Evolutionary conservation across 1,139 yeast species (phyloP), one percentile per base, ranked within the genome.

Genomic region (Debaryomycetaceae sp.): DNA sequence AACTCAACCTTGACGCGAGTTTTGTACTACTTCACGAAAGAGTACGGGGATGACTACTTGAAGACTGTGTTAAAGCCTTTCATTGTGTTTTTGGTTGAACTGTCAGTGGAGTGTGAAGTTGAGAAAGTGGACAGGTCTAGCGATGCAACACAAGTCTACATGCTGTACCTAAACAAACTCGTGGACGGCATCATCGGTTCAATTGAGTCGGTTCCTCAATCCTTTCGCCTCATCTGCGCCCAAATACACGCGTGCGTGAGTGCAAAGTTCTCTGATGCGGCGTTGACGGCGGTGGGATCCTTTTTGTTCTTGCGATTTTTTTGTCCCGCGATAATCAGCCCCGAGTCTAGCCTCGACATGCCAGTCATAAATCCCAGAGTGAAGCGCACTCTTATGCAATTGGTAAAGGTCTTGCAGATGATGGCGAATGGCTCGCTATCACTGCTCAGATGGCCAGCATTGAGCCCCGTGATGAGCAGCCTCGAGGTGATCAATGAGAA

Each of bases 311-410:
- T 90, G 39, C 64, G 97, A 36, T 79, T 82, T 41, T 69, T 85
- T 37, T 86, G 94, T 47, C 97, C 98, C 6, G 94, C 94, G 0
- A 76, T 90, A 36, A 87, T 87, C 11, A 78, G 90, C 26, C 96
- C 97, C 0, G 94, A 83, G 38, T 68, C 85, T 4, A 61, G 55
- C 33, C 58, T 64, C 32, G 56, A 52, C 28, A 73, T 79, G 31
- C 61, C 61, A 15, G 60, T 72, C 21, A 53, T 62, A 4, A 62
- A 41, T 41, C 55, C 53, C 4, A 66, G 61, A 21, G 74, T 77
- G 8, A 78, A 86, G 39, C 65, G 95, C 38, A 72, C 86, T 1
- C 64, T 83, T 30, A 77, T 90, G 44, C 77, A 82, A 37, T 56
- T 90, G 27, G 97, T 95, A 4, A 83, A 86, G 44, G 76, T 82